Evolutionary conservation across 169 alveolate species (phyloP).

Genomic region (Plasmodium inui): DNA sequence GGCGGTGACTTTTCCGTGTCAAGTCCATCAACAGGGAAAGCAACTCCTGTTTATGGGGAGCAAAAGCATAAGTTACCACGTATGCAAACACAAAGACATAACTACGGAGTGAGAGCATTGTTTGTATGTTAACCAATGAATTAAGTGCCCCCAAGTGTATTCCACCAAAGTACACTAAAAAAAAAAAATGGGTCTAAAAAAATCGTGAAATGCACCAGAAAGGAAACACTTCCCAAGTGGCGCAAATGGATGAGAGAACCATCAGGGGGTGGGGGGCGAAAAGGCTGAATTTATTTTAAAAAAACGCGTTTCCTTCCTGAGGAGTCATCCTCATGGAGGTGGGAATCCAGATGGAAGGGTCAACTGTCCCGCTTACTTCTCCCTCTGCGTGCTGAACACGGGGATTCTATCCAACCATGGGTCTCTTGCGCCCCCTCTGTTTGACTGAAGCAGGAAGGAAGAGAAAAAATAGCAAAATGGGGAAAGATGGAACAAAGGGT

Average conservation of each 20-base stretch:
- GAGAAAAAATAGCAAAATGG: neutral
- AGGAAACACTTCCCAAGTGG: neutral
- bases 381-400: neutral
- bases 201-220: neutral
- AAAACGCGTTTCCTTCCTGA: neutral
- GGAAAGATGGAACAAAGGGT: neutral
- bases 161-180: neutral
- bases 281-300: neutral
- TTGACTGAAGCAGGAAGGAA: conserved; percentile 73
- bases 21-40: neutral
- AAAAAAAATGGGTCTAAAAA: neutral
- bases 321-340: neutral
- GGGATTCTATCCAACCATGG: conserved; percentile 76
- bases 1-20: neutral
- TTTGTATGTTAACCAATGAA: too few relatives aligned
- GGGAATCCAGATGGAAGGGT: neutral
- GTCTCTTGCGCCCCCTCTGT: conserved; percentile 84
- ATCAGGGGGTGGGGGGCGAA: neutral
- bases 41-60: neutral
- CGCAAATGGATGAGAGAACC: neutral
- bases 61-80: neutral
- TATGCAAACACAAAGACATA: neutral
- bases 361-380: neutral
- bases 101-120: neutral
- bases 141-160: neutral